phyloP scores from a whole-genome alignment of 306 rosid genomes.

The Carpinus viminea region DNA sequence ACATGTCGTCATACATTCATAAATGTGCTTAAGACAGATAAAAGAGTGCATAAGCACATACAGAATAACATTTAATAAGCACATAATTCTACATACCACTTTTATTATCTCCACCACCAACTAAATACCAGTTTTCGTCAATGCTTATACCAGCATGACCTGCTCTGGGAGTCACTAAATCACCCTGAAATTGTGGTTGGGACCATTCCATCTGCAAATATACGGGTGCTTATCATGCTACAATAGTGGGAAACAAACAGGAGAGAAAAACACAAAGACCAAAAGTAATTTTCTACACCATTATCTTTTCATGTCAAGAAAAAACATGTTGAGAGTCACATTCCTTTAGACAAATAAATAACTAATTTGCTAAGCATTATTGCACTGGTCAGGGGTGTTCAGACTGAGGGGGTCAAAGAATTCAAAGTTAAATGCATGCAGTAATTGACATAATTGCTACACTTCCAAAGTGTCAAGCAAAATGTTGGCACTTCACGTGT shows the following conservation, averaged over 20 bases:
- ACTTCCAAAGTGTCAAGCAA: background rate
- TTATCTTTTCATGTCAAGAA: background rate
- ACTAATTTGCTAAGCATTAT: background rate
- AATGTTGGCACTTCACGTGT: background rate
- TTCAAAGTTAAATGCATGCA: background rate
- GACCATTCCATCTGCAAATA: conserved; percentile 94
- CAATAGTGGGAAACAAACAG: conserved; percentile 22
- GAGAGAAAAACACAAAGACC: conserved; percentile 10
- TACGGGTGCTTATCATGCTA: conserved; percentile 24
- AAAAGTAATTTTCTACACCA: background rate
- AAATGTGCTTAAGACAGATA: background rate
- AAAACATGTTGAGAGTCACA: conserved; percentile 6
- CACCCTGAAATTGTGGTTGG: conserved; percentile 85
- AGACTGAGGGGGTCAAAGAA: too few species aligned
- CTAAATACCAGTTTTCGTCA: conserved; percentile 82
- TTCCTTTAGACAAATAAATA: background rate
- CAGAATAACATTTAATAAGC: conserved; percentile 6
- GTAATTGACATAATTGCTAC: background rate
- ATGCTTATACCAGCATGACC: conserved; percentile 89
- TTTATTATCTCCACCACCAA: conserved; percentile 95
- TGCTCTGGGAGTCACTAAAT: conserved; percentile 82
- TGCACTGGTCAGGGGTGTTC: too few species aligned
- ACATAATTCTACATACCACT: conserved; percentile 56
- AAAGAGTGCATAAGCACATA: conserved; percentile 2
- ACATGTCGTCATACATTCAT: conserved; percentile 25